Evolutionary conservation across 805 yeast genomes (phyloP), one percentile per base, ranked within the genome.

Genomic region (Wickerhamomyces canadensis): DNA sequence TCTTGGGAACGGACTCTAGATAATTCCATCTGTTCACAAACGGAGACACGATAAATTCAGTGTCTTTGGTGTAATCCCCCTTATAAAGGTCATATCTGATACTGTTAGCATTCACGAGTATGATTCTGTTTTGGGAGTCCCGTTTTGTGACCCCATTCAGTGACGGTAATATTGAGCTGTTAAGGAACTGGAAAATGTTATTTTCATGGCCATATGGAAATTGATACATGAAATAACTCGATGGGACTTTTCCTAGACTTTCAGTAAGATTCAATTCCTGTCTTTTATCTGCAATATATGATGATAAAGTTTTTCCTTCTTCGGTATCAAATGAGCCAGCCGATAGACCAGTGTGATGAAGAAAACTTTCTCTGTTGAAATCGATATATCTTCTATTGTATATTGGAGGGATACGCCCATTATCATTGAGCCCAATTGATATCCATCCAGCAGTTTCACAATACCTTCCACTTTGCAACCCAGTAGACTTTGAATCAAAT

Each of bases 371-470:
- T 15, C 72, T 56, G 57, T 81, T 88, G 65, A 88, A 88, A 55
- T 89, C 98, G 41, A 89, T 74, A 60, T 91, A 89, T 18, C 80
- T 68, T 51, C 98, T 70, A 27, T 69, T 54, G 43, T 72, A 74
- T 2, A 30, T 60, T 4, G 52, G 41, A n/a, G 42, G 42, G n/a
- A 37, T 23, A 1, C 33, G 24, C 32, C 52, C 38, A 4, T 35
- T 27, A 2, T 57, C 35, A 42, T 70, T 65, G 17, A 21, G 10
- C 10, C 10, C 23, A 21, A 87, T 62, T 19, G 94, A 76, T 11
- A 83, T 59, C 72, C 88, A 91, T 0, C 98, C 98, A n/a, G 84
- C 73, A 0, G 98, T 91, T 56, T 91, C 98, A 53, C 95, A 76
- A 55, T 84, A 91, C 34, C 96, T 67, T 0, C 98, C 98, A 55